Evolutionary conservation across 352 stramenopile genomes (phyloP).

Genomic region (Peronosclerospora sorghi): DNA sequence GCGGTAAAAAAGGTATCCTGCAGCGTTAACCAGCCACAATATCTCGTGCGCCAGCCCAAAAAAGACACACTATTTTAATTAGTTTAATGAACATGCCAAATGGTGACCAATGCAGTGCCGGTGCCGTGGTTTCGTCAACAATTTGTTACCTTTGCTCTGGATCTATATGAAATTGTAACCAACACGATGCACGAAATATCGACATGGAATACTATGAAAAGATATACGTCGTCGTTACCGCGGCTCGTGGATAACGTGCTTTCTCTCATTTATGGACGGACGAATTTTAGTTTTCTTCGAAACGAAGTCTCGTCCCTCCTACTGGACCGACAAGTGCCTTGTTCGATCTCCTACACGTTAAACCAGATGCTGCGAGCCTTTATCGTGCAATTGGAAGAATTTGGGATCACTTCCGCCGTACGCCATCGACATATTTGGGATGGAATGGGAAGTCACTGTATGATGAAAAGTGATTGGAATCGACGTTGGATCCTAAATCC

Average conservation of each 20-base stretch:
- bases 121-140: not conserved
- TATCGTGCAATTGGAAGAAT: not conserved
- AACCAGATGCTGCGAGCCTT: too few species aligned
- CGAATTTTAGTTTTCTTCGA: too few species aligned
- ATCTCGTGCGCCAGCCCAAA: too few species aligned
- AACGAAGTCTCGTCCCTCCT: too few species aligned
- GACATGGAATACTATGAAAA: not conserved
- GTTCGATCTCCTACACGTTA: too few species aligned
- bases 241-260: too few species aligned
- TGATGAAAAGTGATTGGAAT: slow-evolving; percentile 8
- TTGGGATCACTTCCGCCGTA: slow-evolving; percentile 2
- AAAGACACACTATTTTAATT: too few species aligned
- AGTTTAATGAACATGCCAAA: slow-evolving; percentile 1
- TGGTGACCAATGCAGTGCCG: too few species aligned
- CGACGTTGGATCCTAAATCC: slow-evolving; percentile 15
- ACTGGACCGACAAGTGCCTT: too few species aligned
- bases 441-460: not conserved
- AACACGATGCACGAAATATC: slow-evolving; percentile 3
- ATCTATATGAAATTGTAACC: slow-evolving; percentile 10
- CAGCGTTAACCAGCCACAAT: too few species aligned
- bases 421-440: not conserved
- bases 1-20: too few species aligned
- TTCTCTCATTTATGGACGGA: too few species aligned
- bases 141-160: slow-evolving; percentile 9
- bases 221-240: not conserved